phyloP scores from a whole-genome alignment of 345 rosid species.

The Camelina laxa region DNA sequence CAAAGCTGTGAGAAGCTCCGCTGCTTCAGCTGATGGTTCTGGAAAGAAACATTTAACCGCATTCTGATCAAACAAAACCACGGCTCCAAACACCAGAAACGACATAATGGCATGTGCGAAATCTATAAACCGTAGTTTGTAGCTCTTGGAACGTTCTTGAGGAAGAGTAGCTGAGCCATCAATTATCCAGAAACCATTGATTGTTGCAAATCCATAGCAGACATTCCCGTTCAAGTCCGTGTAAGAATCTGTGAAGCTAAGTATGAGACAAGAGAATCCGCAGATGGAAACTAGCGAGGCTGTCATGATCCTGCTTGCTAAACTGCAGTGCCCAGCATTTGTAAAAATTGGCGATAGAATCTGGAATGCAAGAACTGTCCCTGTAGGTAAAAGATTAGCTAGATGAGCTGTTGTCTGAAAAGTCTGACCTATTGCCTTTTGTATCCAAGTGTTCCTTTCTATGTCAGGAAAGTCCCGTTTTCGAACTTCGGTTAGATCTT shows the following conservation, averaged over 20 bases:
- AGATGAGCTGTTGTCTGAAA: conserved; percentile 81
- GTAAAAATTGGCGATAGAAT: conserved; percentile 74
- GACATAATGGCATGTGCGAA: conserved; percentile 78
- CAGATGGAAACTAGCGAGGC: conserved; percentile 60
- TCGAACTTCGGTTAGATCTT: conserved; percentile 34
- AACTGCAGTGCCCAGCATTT: conserved; percentile 70
- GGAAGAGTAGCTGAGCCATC: conserved; percentile 68
- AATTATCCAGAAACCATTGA: conserved; percentile 69
- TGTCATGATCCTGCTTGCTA: conserved; percentile 63
- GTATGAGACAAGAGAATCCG: conserved; percentile 67
- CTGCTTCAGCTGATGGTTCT: conserved; percentile 57
- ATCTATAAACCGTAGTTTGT: conserved; percentile 64
- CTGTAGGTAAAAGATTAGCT: conserved; percentile 88
- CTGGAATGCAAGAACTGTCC: conserved; percentile 86
- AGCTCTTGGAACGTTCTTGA: conserved; percentile 55
- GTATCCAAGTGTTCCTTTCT: conserved; percentile 55
- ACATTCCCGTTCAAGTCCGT: conserved; percentile 70
- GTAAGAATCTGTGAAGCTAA: conserved; percentile 79
- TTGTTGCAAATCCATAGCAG: conserved; percentile 74
- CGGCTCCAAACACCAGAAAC: conserved; percentile 70
- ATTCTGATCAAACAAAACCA: conserved; percentile 72
- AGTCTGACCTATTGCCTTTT: conserved; percentile 75
- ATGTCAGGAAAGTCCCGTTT: conserved; percentile 43
- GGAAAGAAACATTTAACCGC: conserved; percentile 77
- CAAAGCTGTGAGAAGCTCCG: conserved; percentile 68